A percentile compares a stretch with the other conserved stretches of the same genome.
phyloP scores from a whole-genome alignment of 2,329 filamentous ascomycete species.

The Diaporthe destruens region DNA sequence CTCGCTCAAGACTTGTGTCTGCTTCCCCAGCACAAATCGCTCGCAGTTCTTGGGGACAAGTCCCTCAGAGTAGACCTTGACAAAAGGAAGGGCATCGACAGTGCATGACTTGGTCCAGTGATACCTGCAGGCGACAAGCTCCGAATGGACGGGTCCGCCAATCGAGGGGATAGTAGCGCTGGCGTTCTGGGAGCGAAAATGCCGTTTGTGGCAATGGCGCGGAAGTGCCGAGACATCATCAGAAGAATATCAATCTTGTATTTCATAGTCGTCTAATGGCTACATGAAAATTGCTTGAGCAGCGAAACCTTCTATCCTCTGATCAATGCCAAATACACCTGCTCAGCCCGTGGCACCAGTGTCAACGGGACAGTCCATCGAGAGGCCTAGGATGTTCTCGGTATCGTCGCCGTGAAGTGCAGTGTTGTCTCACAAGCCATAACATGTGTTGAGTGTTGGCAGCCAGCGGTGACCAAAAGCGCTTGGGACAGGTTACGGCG shows the following conservation, averaged over 20 bases:
- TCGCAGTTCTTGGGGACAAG: conserved; percentile 44
- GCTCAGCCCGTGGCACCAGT: neutral
- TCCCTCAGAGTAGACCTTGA: conserved; percentile 49
- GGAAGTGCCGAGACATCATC: neutral
- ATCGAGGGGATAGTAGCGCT: neutral
- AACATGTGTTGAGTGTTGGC: neutral
- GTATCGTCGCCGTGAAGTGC: neutral
- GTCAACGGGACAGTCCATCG: too few relatives aligned
- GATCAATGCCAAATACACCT: neutral
- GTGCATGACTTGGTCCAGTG: neutral
- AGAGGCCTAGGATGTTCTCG: neutral
- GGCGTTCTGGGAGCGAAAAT: neutral
- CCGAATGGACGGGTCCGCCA: neutral
- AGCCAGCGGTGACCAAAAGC: neutral
- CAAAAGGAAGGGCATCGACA: conserved; percentile 40
- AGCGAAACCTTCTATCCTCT: too few relatives aligned
- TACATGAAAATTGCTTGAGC: neutral
- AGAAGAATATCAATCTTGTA: neutral
- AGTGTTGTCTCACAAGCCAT: neutral
- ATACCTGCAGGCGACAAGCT: neutral
- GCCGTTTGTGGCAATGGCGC: neutral
- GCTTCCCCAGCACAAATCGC: conserved; percentile 39
- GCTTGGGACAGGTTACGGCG: neutral
- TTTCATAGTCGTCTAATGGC: neutral
- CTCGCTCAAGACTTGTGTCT: conserved; percentile 7